Evolutionary conservation across 805 yeast species (phyloP).

Genomic region (Saccharomycopsis oosterbeekiorum): DNA sequence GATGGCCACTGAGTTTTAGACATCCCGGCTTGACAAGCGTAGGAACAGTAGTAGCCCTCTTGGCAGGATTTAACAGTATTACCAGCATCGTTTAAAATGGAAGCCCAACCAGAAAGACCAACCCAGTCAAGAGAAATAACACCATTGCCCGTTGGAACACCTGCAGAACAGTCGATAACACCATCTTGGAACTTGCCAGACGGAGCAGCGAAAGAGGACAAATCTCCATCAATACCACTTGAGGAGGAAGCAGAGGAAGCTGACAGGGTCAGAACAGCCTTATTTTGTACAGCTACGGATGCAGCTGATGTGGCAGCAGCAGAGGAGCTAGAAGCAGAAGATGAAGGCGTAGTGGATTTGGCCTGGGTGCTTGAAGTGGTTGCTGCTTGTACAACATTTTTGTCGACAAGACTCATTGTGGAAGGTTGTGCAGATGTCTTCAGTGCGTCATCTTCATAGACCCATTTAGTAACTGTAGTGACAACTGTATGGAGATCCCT

Average conservation of each 20-base stretch:
- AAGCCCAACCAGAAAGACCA: constrained; percentile 40
- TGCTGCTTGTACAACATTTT: not conserved
- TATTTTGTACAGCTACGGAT: not conserved
- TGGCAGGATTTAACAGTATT: constrained; percentile 53
- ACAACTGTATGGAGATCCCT: not conserved
- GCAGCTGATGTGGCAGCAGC: not conserved
- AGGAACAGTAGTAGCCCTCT: constrained; percentile 65
- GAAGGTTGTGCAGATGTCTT: not conserved
- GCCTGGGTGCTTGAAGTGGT: not conserved
- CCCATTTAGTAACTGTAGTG: not conserved
- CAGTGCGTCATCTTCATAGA: not conserved
- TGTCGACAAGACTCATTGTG: not conserved
- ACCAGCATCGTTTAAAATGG: constrained; percentile 50
- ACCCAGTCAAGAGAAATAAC: constrained; percentile 52
- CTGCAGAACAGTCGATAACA: constrained; percentile 48
- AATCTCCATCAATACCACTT: constrained; percentile 47
- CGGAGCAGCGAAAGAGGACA: constrained; percentile 40
- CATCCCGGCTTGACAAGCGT: constrained; percentile 73
- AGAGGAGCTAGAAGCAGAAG: not conserved
- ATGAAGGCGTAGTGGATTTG: not conserved
- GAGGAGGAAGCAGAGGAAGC: constrained; percentile 28
- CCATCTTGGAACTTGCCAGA: constrained; percentile 48
- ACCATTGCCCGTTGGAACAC: constrained; percentile 65
- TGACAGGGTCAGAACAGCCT: not conserved
- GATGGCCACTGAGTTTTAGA: constrained; percentile 76